Evolutionary conservation across 257 asterid species (phyloP), one percentile per base, ranked within the genome.

Genomic region (Ligustrum vulgare): DNA sequence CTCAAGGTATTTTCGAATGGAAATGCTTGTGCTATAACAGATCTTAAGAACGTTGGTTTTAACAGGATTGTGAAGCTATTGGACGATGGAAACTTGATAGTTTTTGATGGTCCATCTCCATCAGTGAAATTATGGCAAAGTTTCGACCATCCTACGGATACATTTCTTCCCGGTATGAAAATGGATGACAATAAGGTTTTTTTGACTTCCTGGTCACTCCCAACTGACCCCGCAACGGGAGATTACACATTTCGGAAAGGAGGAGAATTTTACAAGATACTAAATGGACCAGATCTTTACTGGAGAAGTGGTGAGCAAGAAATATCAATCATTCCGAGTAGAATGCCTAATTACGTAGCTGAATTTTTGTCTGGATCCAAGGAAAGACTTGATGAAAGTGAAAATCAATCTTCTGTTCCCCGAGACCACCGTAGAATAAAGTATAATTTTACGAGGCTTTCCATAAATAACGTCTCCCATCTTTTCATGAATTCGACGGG

Each of bases 11-110:
- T 78, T 65, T 11, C 49, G 6, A 2, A 33, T 13, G 54, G 8
- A 39, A 0, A 0, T 0, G 0, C 28, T 68, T 11, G 18, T 16
- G 8, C 65, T 51, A 1, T 58, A 34, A 54, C 84, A 60, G 0
- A 0, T 2, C 13, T 80, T 39, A 31, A 6, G 4, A 15, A 7
- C 5, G 35, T 80, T 28, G 12, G 3, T 33, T 64, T 3, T 20
- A 80, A 76, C 70, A 34, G 82, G 34, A 80, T 64, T 15, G 66
- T 80, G 76, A 81, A 73, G 82, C 75, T 88, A 12, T 22, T 69
- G 80, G 88, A 86, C 84, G 3, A 84, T 1, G 93, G 93, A 51
- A 88, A 88, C 72, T 84, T 88, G 80, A 45, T 72, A 34, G 67
- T 85, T 45, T 32, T 18, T 28, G 85, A 85, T n/a, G 80, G 60